Percentiles rank a stretch among this genome's conserved stretches.
These are phyloP conservation scores for Microascus cirrosus DNA, from an alignment of 2,329 filamentous ascomycete species.

Conservation along the genomic window DNA sequence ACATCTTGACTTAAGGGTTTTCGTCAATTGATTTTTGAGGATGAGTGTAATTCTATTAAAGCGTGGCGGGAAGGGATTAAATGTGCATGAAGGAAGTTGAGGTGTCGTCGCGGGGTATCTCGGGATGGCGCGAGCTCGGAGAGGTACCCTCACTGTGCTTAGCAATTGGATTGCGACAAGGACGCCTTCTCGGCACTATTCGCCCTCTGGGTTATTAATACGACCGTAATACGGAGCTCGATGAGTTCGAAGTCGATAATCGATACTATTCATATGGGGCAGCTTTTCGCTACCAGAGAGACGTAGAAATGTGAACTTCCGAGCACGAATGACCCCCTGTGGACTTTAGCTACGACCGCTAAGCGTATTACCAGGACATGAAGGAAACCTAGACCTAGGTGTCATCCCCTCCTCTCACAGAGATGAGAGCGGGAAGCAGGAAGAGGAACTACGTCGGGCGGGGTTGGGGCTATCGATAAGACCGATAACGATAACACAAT, in stretches of 20 bases:
- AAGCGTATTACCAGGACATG: too few relatives aligned
- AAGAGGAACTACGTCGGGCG: neutral
- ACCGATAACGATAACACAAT: neutral
- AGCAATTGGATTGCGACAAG: neutral
- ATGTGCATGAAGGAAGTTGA: neutral
- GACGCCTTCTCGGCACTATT: neutral
- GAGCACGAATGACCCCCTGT: neutral
- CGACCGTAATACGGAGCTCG: neutral
- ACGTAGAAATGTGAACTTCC: neutral
- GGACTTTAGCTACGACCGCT: neutral
- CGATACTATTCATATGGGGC: neutral
- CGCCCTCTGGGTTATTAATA: neutral
- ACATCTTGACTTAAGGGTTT: constrained; percentile 49
- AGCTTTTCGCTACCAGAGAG: neutral
- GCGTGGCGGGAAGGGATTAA: neutral
- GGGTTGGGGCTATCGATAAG: neutral
- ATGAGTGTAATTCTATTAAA: neutral
- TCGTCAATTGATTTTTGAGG: neutral
- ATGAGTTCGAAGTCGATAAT: neutral
- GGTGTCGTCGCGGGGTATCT: neutral
- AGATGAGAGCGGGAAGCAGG: too few relatives aligned
- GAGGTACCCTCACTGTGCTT: neutral
- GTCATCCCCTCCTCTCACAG: too few relatives aligned
- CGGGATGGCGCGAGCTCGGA: neutral
- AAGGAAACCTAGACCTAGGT: too few relatives aligned